Evolutionary conservation across 345 rosid genomes (phyloP).

Genomic region (Ricinus communis): DNA sequence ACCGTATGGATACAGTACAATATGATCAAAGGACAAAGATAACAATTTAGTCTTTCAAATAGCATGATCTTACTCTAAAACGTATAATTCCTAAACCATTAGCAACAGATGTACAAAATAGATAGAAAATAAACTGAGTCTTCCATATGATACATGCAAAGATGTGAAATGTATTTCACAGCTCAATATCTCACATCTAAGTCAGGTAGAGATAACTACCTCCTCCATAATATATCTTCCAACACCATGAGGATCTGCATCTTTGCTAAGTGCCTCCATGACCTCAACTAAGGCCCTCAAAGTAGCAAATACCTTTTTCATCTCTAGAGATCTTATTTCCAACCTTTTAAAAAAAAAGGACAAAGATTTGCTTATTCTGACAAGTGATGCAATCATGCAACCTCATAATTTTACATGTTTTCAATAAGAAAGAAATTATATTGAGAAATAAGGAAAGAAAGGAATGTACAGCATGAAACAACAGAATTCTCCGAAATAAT

Average conservation of each 20-base stretch:
- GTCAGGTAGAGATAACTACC: slow-evolving; percentile 40
- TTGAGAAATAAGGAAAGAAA: too few relatives aligned
- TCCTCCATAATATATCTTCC: slow-evolving; percentile 83
- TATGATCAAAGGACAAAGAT: background rate
- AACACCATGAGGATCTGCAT: slow-evolving; percentile 86
- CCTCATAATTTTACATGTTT: background rate
- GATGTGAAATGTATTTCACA: slow-evolving; percentile 4
- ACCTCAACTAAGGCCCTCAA: slow-evolving; percentile 87
- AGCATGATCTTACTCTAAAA: background rate
- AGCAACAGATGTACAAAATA: background rate
- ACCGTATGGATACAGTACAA: background rate
- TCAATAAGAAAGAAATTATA: too few relatives aligned
- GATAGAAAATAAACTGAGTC: background rate
- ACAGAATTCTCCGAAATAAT: too few relatives aligned
- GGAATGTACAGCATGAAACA: too few relatives aligned
- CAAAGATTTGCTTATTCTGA: background rate
- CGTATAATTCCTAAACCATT: background rate
- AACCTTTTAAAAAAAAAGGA: slow-evolving; percentile 30
- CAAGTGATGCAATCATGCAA: background rate
- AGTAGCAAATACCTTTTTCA: slow-evolving; percentile 82
- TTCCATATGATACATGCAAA: background rate
- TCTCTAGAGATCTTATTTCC: slow-evolving; percentile 45
- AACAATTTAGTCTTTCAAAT: background rate
- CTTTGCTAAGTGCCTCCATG: slow-evolving; percentile 82
- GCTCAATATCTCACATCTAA: slow-evolving; percentile 3